These are phyloP conservation scores for Aspergillus asperescens DNA, from an alignment of 495 filamentous ascomycete genomes.

Conservation along the genomic window DNA sequence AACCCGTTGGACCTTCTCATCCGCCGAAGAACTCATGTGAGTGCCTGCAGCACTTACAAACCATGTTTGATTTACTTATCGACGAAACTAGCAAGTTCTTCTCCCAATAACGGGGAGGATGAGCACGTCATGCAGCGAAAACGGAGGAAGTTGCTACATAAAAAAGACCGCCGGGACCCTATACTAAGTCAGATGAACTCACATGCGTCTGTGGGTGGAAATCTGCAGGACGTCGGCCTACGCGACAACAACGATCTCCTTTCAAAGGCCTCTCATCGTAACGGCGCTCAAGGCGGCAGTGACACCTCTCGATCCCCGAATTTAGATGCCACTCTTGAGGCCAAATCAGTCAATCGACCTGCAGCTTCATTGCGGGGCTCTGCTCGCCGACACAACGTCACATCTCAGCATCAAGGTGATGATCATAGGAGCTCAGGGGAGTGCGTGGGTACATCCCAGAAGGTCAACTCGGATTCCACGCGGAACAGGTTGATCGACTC, in stretches of 20 bases:
- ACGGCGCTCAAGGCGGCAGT: not conserved
- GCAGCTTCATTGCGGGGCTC: not conserved
- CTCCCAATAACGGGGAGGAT: not conserved
- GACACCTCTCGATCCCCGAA: not conserved
- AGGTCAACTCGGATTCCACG: constrained; percentile 14
- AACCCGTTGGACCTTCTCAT: not conserved
- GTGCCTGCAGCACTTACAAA: not conserved
- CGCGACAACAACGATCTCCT: not conserved
- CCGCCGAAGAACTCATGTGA: not conserved
- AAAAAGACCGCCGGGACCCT: not conserved
- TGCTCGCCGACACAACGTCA: not conserved
- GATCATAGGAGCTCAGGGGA: not conserved
- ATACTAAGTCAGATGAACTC: not conserved
- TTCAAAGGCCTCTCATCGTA: not conserved
- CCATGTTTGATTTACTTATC: not conserved
- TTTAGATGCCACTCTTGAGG: not conserved
- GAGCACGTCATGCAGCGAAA: constrained; percentile 5
- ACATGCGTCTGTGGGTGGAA: not conserved
- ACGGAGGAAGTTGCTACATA: not conserved
- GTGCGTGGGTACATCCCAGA: too few relatives aligned
- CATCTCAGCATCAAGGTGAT: not conserved
- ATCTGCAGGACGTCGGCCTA: not conserved
- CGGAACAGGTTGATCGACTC: constrained; percentile 38
- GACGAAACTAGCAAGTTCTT: not conserved
- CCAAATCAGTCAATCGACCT: not conserved